Percentiles rank a stretch among this genome's conserved stretches.
Conservation (phyloP, 1,284 basidiomycete species). For the Pseudozyma tsukubaensis region DNA sequence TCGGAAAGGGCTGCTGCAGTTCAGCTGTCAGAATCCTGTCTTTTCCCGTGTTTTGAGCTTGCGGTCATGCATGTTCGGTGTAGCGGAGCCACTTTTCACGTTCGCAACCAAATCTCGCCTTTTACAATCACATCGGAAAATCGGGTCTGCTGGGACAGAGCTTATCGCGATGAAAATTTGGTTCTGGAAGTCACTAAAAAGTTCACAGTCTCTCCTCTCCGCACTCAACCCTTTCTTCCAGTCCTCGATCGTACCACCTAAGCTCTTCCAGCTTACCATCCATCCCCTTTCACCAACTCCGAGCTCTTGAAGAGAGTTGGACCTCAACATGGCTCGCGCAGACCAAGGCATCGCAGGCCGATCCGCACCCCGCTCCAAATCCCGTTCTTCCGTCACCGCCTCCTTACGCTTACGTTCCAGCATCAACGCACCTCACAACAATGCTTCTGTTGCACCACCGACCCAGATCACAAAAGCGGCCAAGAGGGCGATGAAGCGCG, state of each 20-base stretch:
- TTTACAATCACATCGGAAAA: slow-evolving; percentile 7
- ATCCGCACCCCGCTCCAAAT: slow-evolving; percentile 39
- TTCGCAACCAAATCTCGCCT: neutral
- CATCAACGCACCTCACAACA: slow-evolving; percentile 17
- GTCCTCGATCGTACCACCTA: no score
- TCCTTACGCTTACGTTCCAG: slow-evolving; percentile 19
- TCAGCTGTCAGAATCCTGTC: no score
- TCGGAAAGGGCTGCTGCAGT: no score
- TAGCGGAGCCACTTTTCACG: slow-evolving; percentile 13
- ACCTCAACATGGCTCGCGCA: slow-evolving; percentile 25
- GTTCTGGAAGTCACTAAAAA: slow-evolving; percentile 2
- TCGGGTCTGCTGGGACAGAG: neutral
- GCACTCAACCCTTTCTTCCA: neutral
- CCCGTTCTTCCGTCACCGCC: slow-evolving; percentile 32
- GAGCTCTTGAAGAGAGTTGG: no score
- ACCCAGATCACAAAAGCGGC: slow-evolving; percentile 53
- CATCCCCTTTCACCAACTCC: no score
- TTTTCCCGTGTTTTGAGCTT: slow-evolving; percentile 12
- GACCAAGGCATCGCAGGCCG: slow-evolving; percentile 40
- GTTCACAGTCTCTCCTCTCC: slow-evolving; percentile 7
- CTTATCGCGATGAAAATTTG: slow-evolving; percentile 40
- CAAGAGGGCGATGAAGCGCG: slow-evolving; percentile 54
- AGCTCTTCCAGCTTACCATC: no score
- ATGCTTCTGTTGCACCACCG: slow-evolving; percentile 19
- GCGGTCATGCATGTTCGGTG: slow-evolving; percentile 15